These are phyloP conservation scores for Tinospora cordifolia DNA, from an alignment of 164 flowering plant species.

Conservation along the genomic window DNA sequence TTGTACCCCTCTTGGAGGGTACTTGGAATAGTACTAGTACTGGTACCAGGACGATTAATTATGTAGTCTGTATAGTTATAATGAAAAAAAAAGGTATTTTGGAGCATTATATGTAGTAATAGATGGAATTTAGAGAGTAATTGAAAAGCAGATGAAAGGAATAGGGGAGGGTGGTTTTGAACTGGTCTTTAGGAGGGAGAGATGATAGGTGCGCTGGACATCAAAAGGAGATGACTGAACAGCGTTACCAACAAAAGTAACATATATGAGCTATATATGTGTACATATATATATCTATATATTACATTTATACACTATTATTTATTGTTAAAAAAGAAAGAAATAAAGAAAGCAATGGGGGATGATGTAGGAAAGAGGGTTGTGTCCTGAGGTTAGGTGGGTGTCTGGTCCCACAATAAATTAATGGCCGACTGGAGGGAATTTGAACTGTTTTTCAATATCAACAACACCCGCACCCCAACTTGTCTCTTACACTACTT, in stretches of 20 bases:
- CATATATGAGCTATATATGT: too few species aligned
- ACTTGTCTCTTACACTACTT: background rate
- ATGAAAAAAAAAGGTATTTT: too few species aligned
- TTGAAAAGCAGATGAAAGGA: background rate
- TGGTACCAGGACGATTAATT: conserved; percentile 11
- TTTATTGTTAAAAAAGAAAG: too few species aligned
- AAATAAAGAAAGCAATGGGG: background rate
- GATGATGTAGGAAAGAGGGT: conserved; percentile 5
- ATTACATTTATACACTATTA: too few species aligned
- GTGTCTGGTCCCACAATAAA: conserved; percentile 25
- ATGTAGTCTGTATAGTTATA: too few species aligned
- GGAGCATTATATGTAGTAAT: too few species aligned
- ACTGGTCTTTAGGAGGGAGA: conserved; percentile 18
- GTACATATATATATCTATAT: conserved; percentile 12
- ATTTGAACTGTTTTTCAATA: conserved; percentile 27
- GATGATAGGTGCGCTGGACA: background rate
- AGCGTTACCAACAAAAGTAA: too few species aligned
- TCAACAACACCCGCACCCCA: background rate
- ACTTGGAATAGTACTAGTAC: background rate
- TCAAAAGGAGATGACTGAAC: background rate
- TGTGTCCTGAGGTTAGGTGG: conserved; percentile 33
- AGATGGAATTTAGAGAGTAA: too few species aligned
- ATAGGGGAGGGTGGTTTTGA: conserved; percentile 10
- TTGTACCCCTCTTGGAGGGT: too few species aligned
- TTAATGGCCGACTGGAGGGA: conserved; percentile 32